A percentile compares a stretch with the other conserved stretches of the same genome.
phyloP scores from a whole-genome alignment of 345 rosid species.

The Limnanthes douglasii region DNA sequence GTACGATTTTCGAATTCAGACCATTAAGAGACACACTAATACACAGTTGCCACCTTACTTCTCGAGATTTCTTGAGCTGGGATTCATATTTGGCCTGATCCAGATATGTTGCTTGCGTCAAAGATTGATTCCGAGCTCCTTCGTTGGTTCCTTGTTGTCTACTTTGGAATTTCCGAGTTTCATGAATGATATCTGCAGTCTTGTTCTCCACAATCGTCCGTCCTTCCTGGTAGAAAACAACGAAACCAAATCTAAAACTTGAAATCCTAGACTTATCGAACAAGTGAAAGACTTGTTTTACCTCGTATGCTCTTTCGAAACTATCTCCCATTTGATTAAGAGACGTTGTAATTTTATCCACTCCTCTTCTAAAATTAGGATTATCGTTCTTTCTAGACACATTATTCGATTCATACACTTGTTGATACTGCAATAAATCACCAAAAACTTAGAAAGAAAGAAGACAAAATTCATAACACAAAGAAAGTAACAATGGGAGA shows the following conservation, averaged over 20 bases:
- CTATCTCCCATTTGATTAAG: constrained; percentile 72
- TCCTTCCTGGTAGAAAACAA: constrained; percentile 54
- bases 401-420: constrained; percentile 19
- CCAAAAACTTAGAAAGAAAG: constrained; percentile 4
- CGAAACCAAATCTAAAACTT: constrained; percentile 2
- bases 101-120: constrained; percentile 14
- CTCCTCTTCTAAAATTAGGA: constrained; percentile 49
- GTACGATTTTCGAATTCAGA: no score
- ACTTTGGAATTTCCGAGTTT: constrained; percentile 53
- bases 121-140: constrained; percentile 16
- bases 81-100: constrained; percentile 42
- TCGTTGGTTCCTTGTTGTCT: constrained; percentile 37
- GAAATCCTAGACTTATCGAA: constrained; percentile 5
- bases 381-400: constrained; percentile 38
- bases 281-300: constrained; percentile 3
- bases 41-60: constrained; percentile 73
- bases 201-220: constrained; percentile 59
- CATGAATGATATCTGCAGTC: constrained; percentile 65
- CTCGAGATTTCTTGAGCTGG: constrained; percentile 99
- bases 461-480: not conserved
- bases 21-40: constrained; percentile 14
- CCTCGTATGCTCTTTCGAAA: constrained; percentile 84
- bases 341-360: constrained; percentile 49
- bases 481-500: not conserved
- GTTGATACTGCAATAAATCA: constrained; percentile 14